Percentiles rank a stretch among this genome's conserved stretches.
These are phyloP conservation scores for Umbelopsis vinacea DNA, from an alignment of 192 early-diverging fungal genomes.

Conservation along the genomic window DNA sequence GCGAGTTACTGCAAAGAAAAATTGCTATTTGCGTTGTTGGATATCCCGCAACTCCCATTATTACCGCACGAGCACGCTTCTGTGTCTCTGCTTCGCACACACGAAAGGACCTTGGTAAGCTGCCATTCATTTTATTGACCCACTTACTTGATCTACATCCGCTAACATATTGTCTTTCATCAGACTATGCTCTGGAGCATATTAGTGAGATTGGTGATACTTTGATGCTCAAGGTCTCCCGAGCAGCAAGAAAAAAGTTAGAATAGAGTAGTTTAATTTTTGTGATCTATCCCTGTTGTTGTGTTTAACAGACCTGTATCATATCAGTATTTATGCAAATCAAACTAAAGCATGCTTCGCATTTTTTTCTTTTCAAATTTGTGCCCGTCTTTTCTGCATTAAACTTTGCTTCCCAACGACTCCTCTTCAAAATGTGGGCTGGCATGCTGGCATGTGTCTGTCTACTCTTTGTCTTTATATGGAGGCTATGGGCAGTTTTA, in stretches of 20 bases:
- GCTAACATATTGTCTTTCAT: too few relatives aligned
- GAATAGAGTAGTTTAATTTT: neutral
- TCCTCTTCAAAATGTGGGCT: slow-evolving; percentile 9
- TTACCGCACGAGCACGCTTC: slow-evolving; percentile 90
- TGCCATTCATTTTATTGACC: neutral
- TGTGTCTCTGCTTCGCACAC: slow-evolving; percentile 87
- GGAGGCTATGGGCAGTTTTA: slow-evolving; percentile 1
- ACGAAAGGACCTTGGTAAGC: slow-evolving; percentile 75
- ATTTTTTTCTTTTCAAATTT: neutral
- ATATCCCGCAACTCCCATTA: slow-evolving; percentile 95
- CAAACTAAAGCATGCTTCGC: neutral
- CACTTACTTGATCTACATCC: too few relatives aligned
- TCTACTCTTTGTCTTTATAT: neutral
- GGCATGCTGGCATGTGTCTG: neutral
- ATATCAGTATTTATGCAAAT: neutral
- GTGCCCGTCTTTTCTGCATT: neutral
- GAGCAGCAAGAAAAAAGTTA: neutral
- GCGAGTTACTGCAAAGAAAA: slow-evolving; percentile 83
- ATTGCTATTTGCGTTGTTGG: slow-evolving; percentile 96
- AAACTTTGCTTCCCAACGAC: too few relatives aligned
- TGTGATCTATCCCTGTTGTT: neutral
- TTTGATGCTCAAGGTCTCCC: slow-evolving; percentile 61
- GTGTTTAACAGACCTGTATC: slow-evolving; percentile 7
- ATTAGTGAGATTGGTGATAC: slow-evolving; percentile 73
- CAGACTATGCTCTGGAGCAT: slow-evolving; percentile 68